phyloP scores from a whole-genome alignment of 1,284 basidiomycete species.

The Ustilago vetiveriae region DNA sequence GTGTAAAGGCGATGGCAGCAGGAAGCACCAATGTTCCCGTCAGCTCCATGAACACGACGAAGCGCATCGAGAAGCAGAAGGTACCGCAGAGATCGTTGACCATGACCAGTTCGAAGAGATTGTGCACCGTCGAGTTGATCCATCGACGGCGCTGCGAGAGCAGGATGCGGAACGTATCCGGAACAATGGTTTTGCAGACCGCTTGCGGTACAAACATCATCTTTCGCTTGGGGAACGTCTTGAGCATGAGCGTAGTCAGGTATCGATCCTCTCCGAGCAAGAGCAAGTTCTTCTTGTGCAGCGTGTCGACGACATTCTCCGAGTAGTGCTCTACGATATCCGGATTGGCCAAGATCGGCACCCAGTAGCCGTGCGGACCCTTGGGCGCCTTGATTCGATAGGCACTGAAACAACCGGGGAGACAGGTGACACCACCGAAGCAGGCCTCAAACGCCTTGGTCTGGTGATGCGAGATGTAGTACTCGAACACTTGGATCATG shows the following conservation, averaged over 20 bases:
- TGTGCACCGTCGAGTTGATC: constrained; percentile 71
- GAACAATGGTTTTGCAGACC: constrained; percentile 70
- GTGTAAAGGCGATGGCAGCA: constrained; percentile 69
- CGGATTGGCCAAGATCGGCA: constrained; percentile 69
- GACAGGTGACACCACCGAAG: constrained; percentile 69
- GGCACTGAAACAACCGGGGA: constrained; percentile 70
- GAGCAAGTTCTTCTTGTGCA: constrained; percentile 70
- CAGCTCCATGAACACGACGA: constrained; percentile 69
- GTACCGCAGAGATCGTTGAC: constrained; percentile 70
- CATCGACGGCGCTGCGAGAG: constrained; percentile 69
- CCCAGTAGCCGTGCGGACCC: constrained; percentile 69
- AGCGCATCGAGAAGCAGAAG: constrained; percentile 70
- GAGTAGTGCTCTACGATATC: constrained; percentile 70
- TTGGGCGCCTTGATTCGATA: constrained; percentile 70
- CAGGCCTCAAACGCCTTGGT: constrained; percentile 71
- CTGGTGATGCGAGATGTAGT: constrained; percentile 98
- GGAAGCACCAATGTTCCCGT: constrained; percentile 69
- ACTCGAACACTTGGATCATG: constrained; percentile 81
- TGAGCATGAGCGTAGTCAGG: constrained; percentile 70
- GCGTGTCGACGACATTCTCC: constrained; percentile 70
- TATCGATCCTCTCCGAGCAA: constrained; percentile 70
- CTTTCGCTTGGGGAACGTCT: constrained; percentile 70
- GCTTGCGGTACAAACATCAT: constrained; percentile 70
- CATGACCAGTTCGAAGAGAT: constrained; percentile 69
- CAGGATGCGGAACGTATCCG: constrained; percentile 69